Percentiles rank a stretch among this genome's conserved stretches.
Evolutionary conservation across 768 basidiomycete genomes (phyloP).

Genomic region (Dioszegia crocea): DNA sequence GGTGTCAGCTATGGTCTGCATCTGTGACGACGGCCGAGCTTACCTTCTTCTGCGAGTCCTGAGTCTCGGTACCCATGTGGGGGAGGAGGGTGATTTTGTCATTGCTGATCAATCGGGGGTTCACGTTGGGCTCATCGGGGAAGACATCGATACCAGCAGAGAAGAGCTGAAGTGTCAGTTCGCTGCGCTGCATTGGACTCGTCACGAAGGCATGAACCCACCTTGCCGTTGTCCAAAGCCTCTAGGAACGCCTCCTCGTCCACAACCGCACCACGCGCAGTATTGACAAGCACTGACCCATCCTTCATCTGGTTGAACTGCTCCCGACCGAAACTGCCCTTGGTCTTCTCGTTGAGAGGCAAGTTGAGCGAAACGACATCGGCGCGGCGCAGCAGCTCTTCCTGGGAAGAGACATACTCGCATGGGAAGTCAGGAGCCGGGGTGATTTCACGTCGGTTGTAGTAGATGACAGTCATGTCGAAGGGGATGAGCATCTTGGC

Average conservation of each 20-base stretch:
- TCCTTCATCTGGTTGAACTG: slow-evolving; percentile 73
- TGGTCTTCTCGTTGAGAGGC: slow-evolving; percentile 69
- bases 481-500: slow-evolving; percentile 59
- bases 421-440: slow-evolving; percentile 65
- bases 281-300: slow-evolving; percentile 75
- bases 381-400: slow-evolving; percentile 62
- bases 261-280: slow-evolving; percentile 83
- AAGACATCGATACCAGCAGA: slow-evolving; percentile 80
- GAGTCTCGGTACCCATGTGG: slow-evolving; percentile 66
- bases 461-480: slow-evolving; percentile 83
- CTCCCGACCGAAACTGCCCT: slow-evolving; percentile 67
- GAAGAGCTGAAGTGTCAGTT: slow-evolving; percentile 56
- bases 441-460: slow-evolving; percentile 54
- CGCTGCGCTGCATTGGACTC: no score
- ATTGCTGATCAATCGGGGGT: slow-evolving; percentile 73
- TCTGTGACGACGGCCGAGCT: slow-evolving; percentile 1
- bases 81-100: slow-evolving; percentile 80
- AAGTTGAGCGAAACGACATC: slow-evolving; percentile 86
- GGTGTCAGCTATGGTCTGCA: slow-evolving; percentile 2
- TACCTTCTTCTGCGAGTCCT: slow-evolving; percentile 38
- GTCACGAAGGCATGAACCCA: no score
- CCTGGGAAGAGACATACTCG: slow-evolving; percentile 63
- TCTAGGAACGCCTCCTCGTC: slow-evolving; percentile 82
- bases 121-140: slow-evolving; percentile 79
- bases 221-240: slow-evolving; percentile 81